These are phyloP conservation scores for Cynanchum wilfordii DNA, from an alignment of 257 asterid species.

Conservation along the genomic window DNA sequence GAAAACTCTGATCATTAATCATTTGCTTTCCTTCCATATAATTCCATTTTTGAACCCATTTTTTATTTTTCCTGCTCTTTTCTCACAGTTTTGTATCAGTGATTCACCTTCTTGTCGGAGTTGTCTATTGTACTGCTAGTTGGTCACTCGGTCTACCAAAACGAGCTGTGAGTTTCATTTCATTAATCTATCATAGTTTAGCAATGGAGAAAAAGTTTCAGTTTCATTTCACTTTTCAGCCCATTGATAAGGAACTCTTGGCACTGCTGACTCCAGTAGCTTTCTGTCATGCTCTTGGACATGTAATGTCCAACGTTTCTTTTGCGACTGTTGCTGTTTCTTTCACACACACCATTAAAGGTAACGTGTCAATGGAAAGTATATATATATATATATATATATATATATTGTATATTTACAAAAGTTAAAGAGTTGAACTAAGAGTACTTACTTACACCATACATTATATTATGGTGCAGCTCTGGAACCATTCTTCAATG, in stretches of 20 bases:
- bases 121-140: conserved; percentile 45
- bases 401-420: too few relatives aligned
- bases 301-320: conserved; percentile 61
- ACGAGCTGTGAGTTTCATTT: conserved; percentile 45
- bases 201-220: background rate
- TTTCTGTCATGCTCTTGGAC: conserved; percentile 60
- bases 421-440: too few relatives aligned
- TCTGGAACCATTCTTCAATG: conserved; percentile 59
- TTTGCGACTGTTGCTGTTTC: conserved; percentile 69
- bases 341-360: conserved; percentile 61
- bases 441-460: background rate
- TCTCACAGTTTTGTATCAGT: conserved; percentile 45
- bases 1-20: background rate
- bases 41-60: background rate
- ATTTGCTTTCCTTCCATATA: background rate
- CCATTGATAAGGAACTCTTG: conserved; percentile 43
- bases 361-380: conserved; percentile 13
- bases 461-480: conserved; percentile 22
- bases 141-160: conserved; percentile 56
- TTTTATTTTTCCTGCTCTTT: background rate
- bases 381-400: too few relatives aligned
- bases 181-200: background rate
- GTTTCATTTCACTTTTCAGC: conserved; percentile 26
- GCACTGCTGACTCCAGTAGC: conserved; percentile 56
- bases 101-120: conserved; percentile 59